phyloP scores from a whole-genome alignment of 2,329 filamentous ascomycete species.

The Alternaria arborescens region DNA sequence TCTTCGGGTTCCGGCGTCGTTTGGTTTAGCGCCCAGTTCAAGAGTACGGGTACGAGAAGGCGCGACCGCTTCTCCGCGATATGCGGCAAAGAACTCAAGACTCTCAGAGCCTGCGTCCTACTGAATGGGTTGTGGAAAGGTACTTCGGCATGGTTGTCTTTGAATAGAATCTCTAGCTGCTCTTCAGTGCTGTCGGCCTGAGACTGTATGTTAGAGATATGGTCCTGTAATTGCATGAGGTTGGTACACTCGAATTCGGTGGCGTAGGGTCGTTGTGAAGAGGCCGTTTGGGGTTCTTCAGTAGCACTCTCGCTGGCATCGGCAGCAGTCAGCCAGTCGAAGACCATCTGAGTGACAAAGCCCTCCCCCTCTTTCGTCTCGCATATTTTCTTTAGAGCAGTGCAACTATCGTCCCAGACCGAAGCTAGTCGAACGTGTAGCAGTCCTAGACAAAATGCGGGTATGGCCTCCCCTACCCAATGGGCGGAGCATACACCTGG shows the following conservation, averaged over 20 bases:
- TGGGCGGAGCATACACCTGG: conserved; percentile 64
- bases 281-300: conserved; percentile 12
- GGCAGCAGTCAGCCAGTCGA: conserved; percentile 72
- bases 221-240: conserved; percentile 61
- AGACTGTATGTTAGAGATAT: conserved; percentile 24
- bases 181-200: conserved; percentile 48
- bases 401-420: conserved; percentile 84
- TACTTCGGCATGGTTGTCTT: conserved; percentile 67
- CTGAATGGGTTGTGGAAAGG: conserved; percentile 64
- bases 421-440: conserved; percentile 85
- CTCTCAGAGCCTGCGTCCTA: conserved; percentile 79
- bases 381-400: conserved; percentile 77
- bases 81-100: conserved; percentile 75
- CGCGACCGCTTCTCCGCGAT: conserved; percentile 88
- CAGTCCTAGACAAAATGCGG: conserved; percentile 86
- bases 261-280: conserved; percentile 47
- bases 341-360: conserved; percentile 73
- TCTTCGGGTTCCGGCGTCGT: conserved; percentile 13
- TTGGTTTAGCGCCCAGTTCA: conserved; percentile 71
- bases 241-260: conserved; percentile 90
- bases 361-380: conserved; percentile 76
- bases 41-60: conserved; percentile 82
- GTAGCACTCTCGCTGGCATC: conserved; percentile 18
- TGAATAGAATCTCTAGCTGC: conserved; percentile 70
- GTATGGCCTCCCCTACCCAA: conserved; percentile 76